phyloP scores from a whole-genome alignment of 1,284 basidiomycete species.

The Grifola frondosa region DNA sequence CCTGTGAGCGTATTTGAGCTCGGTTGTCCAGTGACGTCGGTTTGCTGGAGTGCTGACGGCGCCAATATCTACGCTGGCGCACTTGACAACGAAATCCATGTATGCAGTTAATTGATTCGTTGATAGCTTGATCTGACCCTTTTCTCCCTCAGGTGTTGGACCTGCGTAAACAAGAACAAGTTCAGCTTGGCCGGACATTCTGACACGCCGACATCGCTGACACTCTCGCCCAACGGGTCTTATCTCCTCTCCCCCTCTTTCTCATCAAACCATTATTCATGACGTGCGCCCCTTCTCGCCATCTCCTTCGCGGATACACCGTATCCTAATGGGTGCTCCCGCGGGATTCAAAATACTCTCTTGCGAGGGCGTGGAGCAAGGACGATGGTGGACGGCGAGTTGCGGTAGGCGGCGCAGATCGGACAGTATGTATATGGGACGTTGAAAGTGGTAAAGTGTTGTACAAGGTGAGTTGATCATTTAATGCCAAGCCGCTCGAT shows the following conservation, averaged over 20 bases:
- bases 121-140: not conserved
- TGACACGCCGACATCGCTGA: conserved; percentile 87
- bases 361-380: conserved; percentile 81
- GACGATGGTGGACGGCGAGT: conserved; percentile 73
- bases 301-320: conserved; percentile 75
- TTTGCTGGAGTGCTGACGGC: conserved; percentile 89
- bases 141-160: conserved; percentile 69
- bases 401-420: conserved; percentile 78
- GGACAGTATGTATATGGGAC: conserved; percentile 92
- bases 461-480: conserved; percentile 70
- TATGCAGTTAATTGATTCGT: conserved; percentile 48
- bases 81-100: conserved; percentile 92
- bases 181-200: conserved; percentile 79
- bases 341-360: conserved; percentile 89
- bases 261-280: conserved; percentile 85
- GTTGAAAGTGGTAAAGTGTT: conserved; percentile 81
- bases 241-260: conserved; percentile 86
- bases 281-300: conserved; percentile 91
- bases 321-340: conserved; percentile 79
- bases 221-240: conserved; percentile 83
- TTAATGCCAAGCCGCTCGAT: not conserved
- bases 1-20: conserved; percentile 80
- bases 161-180: conserved; percentile 75
- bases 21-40: conserved; percentile 87
- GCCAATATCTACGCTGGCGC: conserved; percentile 85